A percentile compares a stretch with the other conserved stretches of the same genome.
phyloP scores from a whole-genome alignment of 495 filamentous ascomycete genomes.

The Penicillium turbatum region DNA sequence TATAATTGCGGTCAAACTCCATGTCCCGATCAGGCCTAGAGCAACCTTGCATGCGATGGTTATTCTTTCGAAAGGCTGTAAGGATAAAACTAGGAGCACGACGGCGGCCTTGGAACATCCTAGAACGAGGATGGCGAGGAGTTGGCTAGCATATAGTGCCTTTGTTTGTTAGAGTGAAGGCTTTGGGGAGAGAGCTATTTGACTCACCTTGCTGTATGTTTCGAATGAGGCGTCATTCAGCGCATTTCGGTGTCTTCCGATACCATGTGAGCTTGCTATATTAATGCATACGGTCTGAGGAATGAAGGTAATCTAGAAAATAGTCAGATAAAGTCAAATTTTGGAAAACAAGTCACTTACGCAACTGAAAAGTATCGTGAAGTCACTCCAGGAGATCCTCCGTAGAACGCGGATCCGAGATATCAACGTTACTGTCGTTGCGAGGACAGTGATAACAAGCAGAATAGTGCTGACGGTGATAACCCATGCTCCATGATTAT shows the following conservation, averaged over 20 bases:
- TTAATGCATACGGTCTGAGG: conserved; percentile 10
- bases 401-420: conserved; percentile 6
- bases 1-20: conserved; percentile 1
- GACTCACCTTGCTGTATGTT: conserved; percentile 3
- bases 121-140: conserved; percentile 12
- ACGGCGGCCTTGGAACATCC: conserved; percentile 15
- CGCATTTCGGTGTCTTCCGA: conserved; percentile 4
- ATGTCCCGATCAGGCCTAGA: conserved; percentile 3
- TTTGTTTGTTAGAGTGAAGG: not conserved
- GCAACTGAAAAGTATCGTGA: conserved; percentile 1
- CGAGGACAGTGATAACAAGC: conserved; percentile 7
- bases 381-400: conserved; percentile 5
- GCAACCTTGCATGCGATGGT: conserved; percentile 3
- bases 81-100: conserved; percentile 7
- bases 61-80: conserved; percentile 10
- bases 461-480: conserved; percentile 14
- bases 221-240: conserved; percentile 1
- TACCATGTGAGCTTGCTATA: conserved; percentile 6
- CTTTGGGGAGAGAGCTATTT: too few species aligned
- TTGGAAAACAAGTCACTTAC: not conserved
- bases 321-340: not conserved
- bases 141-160: conserved; percentile 2
- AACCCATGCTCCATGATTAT: conserved; percentile 14
- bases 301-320: not conserved
- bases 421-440: conserved; percentile 4